Percentiles rank a stretch among this genome's conserved stretches.
phyloP scores from a whole-genome alignment of 352 stramenopile genomes.

The Nannochloropsis limnetica region DNA sequence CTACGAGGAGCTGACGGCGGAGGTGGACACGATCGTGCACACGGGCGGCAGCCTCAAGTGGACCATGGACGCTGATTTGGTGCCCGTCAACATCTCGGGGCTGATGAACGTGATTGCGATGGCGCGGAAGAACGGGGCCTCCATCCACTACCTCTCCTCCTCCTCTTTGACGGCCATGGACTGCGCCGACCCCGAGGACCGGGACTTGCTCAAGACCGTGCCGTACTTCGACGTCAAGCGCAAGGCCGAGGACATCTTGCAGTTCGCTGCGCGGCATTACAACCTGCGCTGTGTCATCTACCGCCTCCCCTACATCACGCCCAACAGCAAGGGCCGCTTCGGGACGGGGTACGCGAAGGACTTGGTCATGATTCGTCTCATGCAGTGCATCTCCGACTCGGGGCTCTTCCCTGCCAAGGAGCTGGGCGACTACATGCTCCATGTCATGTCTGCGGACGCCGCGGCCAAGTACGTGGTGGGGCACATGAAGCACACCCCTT shows the following conservation, averaged over 20 bases:
- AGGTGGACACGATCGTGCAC: conserved; percentile 26
- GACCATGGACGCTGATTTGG: background rate
- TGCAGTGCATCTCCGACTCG: conserved; percentile 17
- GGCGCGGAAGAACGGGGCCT: conserved; percentile 2
- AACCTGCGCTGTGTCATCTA: conserved; percentile 23
- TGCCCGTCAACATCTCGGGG: background rate
- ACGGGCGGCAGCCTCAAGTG: conserved; percentile 1
- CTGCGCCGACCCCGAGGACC: background rate
- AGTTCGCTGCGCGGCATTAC: conserved; percentile 13
- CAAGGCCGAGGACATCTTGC: background rate
- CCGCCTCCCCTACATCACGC: conserved; percentile 28
- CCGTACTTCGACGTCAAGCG: conserved; percentile 32
- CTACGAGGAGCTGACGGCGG: background rate
- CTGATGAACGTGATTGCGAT: conserved; percentile 28
- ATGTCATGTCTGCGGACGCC: conserved; percentile 16
- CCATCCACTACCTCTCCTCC: conserved; percentile 27
- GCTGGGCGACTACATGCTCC: background rate
- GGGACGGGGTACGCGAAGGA: background rate
- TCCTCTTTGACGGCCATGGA: conserved; percentile 21
- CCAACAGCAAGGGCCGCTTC: conserved; percentile 33
- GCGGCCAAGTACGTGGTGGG: conserved; percentile 9
- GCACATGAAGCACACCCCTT: background rate
- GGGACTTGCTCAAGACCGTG: background rate
- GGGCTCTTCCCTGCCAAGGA: background rate
- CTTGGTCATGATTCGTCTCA: background rate